Base-by-base conservation (phyloP, 208 protist species). In the Trypanosoma caninum region DNA sequence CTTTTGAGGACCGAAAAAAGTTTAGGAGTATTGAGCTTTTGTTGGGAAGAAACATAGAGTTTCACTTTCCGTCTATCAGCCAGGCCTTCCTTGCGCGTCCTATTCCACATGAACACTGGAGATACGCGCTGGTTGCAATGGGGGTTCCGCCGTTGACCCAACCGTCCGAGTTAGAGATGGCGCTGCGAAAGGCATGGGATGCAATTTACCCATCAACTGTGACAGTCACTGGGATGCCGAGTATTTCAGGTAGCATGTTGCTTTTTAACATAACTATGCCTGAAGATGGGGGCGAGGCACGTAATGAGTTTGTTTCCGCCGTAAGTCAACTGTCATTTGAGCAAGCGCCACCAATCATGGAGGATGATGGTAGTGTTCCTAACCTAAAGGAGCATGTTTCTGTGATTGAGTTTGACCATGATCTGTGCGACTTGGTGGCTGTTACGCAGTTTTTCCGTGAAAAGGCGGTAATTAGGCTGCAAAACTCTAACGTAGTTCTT, bases 1-100 rank as follows among this genome's bases (percentile, higher is more conserved):
- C 76, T 25, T 95, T 95, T 56, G 84, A 93, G 53, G 89, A 95
- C 66, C 45, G 66, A 40, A 89, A 88, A 42, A 91, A 92, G 69
- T 79, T 84, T 41, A 64, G 80, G 28, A 82, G 59, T 59, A 82
- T 91, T 54, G 83, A 93, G 45, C 66, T 93, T 28, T 67, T 95
- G 10, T 76, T 95, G 13, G 83, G 89, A 2, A 67, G 84, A 33
- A 84, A 91, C 66, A 65, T 76, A 9, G 71, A 71, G 58, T 59
- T 79, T 18, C 84, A 91, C 70, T 89, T 91, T 52, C 80, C 76
- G 1, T 88, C 84, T 2, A 70, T 94, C 50, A 89, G 76, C 56
- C 50, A 55, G 22, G 67, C 79, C 11, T 94, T 80, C 48, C 72
- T 89, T 22, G 64, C 76, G 10, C 79, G 79, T 28, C 87, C 84